Evolutionary conservation across 2,329 filamentous ascomycete species (phyloP), one percentile per base, ranked within the genome.

Genomic region (Didymella keratinophila): DNA sequence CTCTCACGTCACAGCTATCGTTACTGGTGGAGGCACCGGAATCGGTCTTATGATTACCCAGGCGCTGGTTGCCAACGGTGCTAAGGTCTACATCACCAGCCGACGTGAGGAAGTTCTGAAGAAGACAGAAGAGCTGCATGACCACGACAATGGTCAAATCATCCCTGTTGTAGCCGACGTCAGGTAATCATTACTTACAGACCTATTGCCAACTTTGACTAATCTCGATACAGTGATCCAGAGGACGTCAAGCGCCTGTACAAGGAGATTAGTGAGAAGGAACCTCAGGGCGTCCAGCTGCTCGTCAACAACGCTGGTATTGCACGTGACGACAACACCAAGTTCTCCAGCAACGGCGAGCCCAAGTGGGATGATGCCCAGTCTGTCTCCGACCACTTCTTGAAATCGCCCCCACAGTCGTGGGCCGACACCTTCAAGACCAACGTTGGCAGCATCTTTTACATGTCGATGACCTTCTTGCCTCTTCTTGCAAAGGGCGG

Each of bases 41-140:
- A 77, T 81, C 53, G 78, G 87, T 21, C 81, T 84, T 52, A 89
- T 89, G 87, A 89, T 89, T 63, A 84, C 85, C 25, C 80, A 86
- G 52, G 87, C 86, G 54, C 88, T 87, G 75, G 82, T 88, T 28
- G 73, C 80, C 58, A 88, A 87, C 74, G 86, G 87, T 44, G 82
- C 81, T 9, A 89, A 86, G 67, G 74, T 76, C 2, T 76, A 77
- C 52, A 76, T 76, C 47, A 76, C 71, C 21, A 72, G 68, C 18
- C 64, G 74, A 51, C 69, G 66, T 62, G 71, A 69, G 43, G 71
- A 71, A 47, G 65, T 67, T 14, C 66, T 80, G 50, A 69, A 79
- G 52, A 71, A 75, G 58, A 79, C 81, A 0, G 74, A 82, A 12
- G 78, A 84, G 61, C 75, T 78, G 7, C 82, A 84, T 68, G 73